Conservation (phyloP, 2,329 filamentous ascomycete species). For the Fusarium annulatum region DNA sequence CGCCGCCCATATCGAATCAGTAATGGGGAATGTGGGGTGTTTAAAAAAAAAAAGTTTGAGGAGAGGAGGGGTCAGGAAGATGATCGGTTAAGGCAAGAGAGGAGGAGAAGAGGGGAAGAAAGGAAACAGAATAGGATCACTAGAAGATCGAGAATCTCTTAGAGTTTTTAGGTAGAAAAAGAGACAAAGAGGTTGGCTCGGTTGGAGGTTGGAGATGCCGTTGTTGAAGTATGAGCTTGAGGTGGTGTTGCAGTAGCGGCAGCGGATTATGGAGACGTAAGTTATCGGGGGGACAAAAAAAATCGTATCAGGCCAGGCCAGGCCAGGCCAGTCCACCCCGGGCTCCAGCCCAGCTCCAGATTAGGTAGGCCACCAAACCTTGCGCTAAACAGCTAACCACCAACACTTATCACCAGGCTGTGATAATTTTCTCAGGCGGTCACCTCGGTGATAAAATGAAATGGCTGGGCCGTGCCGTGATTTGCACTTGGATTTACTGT, state of each 20-base stretch:
- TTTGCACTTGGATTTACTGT: neutral
- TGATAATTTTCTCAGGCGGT: constrained; percentile 33
- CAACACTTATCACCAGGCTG: constrained; percentile 1
- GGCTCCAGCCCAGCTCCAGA: neutral
- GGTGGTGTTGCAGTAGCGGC: constrained; percentile 28
- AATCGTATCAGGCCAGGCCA: constrained; percentile 34
- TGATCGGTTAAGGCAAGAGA: neutral
- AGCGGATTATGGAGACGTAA: constrained; percentile 26
- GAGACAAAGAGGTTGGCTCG: constrained; percentile 27
- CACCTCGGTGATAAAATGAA: constrained; percentile 47
- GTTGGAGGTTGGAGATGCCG: constrained; percentile 27
- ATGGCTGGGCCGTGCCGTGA: constrained; percentile 38
- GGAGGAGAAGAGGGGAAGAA: constrained; percentile 11
- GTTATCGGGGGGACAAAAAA: constrained; percentile 17
- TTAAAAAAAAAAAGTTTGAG: neutral
- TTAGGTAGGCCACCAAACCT: constrained; percentile 5
- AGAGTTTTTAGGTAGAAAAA: constrained; percentile 10
- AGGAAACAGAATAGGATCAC: constrained; percentile 2
- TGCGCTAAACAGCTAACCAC: constrained; percentile 1
- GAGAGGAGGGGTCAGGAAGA: constrained; percentile 9
- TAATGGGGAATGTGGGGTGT: constrained; percentile 30
- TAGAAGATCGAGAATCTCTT: constrained; percentile 9
- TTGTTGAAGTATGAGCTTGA: constrained; percentile 29
- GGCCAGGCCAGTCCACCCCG: neutral
- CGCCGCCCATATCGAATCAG: constrained; percentile 53